These are phyloP conservation scores for Helotiales sp. DNA, from an alignment of 2,329 filamentous ascomycete genomes.

Conservation along the genomic window DNA sequence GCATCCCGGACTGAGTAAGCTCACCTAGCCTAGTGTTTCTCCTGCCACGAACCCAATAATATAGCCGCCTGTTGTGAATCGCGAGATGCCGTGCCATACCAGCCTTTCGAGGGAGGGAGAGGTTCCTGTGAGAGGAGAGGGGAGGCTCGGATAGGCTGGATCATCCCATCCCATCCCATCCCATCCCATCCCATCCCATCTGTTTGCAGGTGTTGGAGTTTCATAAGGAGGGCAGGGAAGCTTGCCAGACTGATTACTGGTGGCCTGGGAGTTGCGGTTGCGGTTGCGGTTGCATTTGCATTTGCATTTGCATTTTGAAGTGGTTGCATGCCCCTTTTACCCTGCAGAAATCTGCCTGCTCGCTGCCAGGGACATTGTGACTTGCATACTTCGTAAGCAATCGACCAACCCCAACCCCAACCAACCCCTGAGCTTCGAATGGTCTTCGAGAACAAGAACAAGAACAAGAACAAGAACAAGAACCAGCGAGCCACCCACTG, in stretches of 20 bases:
- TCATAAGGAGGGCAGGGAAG: slow-evolving; percentile 32
- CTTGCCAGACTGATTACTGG: neutral
- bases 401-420: neutral
- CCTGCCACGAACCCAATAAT: neutral
- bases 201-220: slow-evolving; percentile 16
- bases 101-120: neutral
- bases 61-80: neutral
- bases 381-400: slow-evolving; percentile 5
- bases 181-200: slow-evolving; percentile 10
- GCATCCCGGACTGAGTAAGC: neutral
- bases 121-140: neutral
- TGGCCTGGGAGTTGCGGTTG: slow-evolving; percentile 7
- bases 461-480: no score
- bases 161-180: slow-evolving; percentile 9
- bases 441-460: slow-evolving; percentile 8
- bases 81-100: neutral
- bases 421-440: slow-evolving; percentile 5
- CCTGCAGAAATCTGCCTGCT: slow-evolving; percentile 7
- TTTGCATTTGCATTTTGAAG: neutral
- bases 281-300: no score
- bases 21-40: neutral
- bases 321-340: slow-evolving; percentile 5
- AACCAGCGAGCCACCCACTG: neutral
- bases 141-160: slow-evolving; percentile 7
- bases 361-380: slow-evolving; percentile 5